Base-by-base conservation (phyloP, 441 rosid species). In the Mallotus repandus region DNA sequence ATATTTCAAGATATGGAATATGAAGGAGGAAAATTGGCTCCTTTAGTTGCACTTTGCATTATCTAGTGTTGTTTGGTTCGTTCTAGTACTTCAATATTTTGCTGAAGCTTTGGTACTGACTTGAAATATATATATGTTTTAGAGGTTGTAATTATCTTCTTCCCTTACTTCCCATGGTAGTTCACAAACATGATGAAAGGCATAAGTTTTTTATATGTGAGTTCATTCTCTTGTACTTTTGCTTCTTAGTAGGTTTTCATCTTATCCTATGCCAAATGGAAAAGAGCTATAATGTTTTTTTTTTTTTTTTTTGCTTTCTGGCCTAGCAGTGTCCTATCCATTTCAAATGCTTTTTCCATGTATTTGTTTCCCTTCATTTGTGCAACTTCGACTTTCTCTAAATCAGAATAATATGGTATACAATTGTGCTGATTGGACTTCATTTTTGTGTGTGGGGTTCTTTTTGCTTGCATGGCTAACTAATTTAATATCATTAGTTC, bases 401-500 rank as follows among this genome's bases (percentile, higher is more conserved):
- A 2, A 62, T 52, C 4, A 63, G 55, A 63, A 52, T 71, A 43
- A 15, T 53, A 29, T 18, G 4, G 3, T 49, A 3, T 49, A 13
- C 15, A 46, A 32, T 70, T 38, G 0, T 56, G 52, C 29, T 21
- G 43, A 41, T 52, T 12, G 7, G 35, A 43, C 48, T 13, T 7
- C 9, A 14, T 21, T 4, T 18, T 70, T 18, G 16, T 58, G 10
- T 16, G 60, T 43, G 16, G 18, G 54, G 15, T 57, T 57, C 12
- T 2, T 57, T 25, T 15, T 35, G 25, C 65, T 45, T 2, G 14
- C 4, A 6, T 54, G 61, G 29, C 9, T 35, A 25, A 38, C 32
- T n/a, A 53, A 53, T 15, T 18, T 12, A 45, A 12, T 35, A 53
- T 68, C 22, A 38, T 70, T 58, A 60, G 13, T 70, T 70, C n/a